Percentiles rank a stretch among this genome's conserved stretches.
phyloP scores from a whole-genome alignment of 2,329 filamentous ascomycete genomes.

The Aspergillus melleus region DNA sequence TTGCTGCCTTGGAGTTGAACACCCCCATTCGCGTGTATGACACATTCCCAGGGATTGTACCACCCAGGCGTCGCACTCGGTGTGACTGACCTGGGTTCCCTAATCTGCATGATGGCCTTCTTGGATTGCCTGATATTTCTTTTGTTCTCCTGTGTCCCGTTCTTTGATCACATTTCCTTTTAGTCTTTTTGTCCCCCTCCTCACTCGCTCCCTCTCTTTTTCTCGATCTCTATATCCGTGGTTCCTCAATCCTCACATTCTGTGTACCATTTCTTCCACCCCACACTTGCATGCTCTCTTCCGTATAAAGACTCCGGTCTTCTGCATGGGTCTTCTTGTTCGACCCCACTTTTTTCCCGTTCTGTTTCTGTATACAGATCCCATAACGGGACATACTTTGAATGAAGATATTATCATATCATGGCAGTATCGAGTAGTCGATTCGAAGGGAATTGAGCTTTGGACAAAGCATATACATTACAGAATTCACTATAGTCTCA shows the following conservation, averaged over 20 bases:
- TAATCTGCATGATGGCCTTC: conserved; percentile 12
- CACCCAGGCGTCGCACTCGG: conserved; percentile 7
- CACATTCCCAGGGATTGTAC: conserved; percentile 16
- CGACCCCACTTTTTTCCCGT: not conserved
- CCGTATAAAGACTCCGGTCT: conserved; percentile 2
- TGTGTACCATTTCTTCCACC: conserved; percentile 7
- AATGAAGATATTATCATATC: conserved; percentile 7
- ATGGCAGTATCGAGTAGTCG: not conserved
- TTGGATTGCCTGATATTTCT: conserved; percentile 5
- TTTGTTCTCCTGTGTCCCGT: conserved; percentile 1
- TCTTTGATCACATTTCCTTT: not conserved
- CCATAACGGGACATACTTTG: conserved; percentile 6
- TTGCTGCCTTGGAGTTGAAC: conserved; percentile 22
- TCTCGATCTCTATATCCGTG: conserved; percentile 2
- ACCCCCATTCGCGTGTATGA: conserved; percentile 25
- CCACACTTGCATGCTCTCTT: conserved; percentile 3
- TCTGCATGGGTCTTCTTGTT: conserved; percentile 4
- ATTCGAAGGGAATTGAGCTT: not conserved
- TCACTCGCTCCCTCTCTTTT: not conserved
- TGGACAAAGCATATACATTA: too few relatives aligned
- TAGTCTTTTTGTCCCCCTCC: not conserved
- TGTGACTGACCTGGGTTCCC: conserved; percentile 7
- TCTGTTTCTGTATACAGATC: conserved; percentile 6
- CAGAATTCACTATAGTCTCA: too few relatives aligned
- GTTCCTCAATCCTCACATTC: conserved; percentile 5